phyloP scores from a whole-genome alignment of 1,284 basidiomycete genomes.

The Lentinus polychrous region DNA sequence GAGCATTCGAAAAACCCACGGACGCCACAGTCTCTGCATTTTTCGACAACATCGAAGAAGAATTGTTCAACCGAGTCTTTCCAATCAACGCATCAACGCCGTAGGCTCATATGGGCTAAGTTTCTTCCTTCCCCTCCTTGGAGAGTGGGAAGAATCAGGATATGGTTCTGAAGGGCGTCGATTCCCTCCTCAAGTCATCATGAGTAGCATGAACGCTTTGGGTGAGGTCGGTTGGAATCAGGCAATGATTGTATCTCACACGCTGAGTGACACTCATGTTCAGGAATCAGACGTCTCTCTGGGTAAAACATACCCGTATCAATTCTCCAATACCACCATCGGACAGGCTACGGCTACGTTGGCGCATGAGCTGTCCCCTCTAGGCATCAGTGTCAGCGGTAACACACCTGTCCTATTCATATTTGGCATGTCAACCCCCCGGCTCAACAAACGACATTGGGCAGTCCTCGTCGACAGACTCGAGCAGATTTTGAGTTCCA shows the following conservation, averaged over 20 bases:
- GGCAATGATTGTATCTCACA: not conserved
- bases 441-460: slow-evolving; percentile 28
- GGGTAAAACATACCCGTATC: slow-evolving; percentile 39
- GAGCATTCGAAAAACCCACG: slow-evolving; percentile 29
- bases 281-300: slow-evolving; percentile 36
- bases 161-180: slow-evolving; percentile 18
- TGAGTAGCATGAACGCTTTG: slow-evolving; percentile 51
- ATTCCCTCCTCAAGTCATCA: slow-evolving; percentile 43
- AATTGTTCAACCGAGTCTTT: slow-evolving; percentile 32
- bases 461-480: slow-evolving; percentile 21
- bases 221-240: slow-evolving; percentile 30
- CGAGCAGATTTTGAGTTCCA: slow-evolving; percentile 22
- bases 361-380: slow-evolving; percentile 43
- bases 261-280: not conserved
- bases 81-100: slow-evolving; percentile 37
- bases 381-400: slow-evolving; percentile 51
- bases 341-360: slow-evolving; percentile 41
- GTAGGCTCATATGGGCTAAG: slow-evolving; percentile 45
- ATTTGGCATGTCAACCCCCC: slow-evolving; percentile 29
- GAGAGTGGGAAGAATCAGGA: slow-evolving; percentile 33
- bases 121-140: slow-evolving; percentile 43
- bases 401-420: slow-evolving; percentile 42
- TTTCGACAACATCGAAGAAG: slow-evolving; percentile 34
- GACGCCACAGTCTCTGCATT: slow-evolving; percentile 30
- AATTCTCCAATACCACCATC: slow-evolving; percentile 44